phyloP scores from a whole-genome alignment of 2,329 filamentous ascomycete genomes.

The Claviceps spartinae region DNA sequence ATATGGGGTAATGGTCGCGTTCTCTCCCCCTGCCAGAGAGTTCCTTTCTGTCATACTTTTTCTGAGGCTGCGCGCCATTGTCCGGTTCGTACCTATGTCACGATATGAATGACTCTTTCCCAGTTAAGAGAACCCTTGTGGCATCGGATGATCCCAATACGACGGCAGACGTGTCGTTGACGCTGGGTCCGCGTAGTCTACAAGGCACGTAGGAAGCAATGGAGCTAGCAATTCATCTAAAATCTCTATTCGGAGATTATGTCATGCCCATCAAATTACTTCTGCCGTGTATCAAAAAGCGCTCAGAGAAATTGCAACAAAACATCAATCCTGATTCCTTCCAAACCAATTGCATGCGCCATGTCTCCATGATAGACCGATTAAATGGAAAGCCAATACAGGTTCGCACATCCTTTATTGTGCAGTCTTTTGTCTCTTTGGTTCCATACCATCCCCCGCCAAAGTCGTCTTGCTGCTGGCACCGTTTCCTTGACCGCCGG shows the following conservation, averaged over 20 bases:
- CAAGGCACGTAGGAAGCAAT: not conserved
- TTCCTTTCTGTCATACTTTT: too few relatives aligned
- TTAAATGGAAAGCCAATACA: not conserved
- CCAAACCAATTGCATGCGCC: conserved; percentile 12
- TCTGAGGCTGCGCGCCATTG: too few relatives aligned
- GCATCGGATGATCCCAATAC: too few relatives aligned
- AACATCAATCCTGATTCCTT: not conserved
- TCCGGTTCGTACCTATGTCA: too few relatives aligned
- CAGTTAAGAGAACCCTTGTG: too few relatives aligned
- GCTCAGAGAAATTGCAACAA: not conserved
- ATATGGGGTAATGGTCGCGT: too few relatives aligned
- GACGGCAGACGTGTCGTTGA: too few relatives aligned
- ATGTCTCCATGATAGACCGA: conserved; percentile 3
- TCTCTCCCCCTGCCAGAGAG: too few relatives aligned
- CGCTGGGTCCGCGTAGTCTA: not conserved
- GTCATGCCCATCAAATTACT: not conserved
- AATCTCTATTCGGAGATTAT: not conserved
- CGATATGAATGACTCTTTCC: too few relatives aligned
- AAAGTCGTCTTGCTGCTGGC: not conserved
- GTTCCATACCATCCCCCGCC: conserved; percentile 23
- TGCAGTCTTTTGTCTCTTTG: conserved; percentile 37
- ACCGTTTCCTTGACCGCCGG: conserved; percentile 11
- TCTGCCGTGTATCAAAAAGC: not conserved
- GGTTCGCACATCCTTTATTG: not conserved
- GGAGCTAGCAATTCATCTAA: not conserved